These are phyloP conservation scores for Fusarium kyushuense DNA, from an alignment of 2,329 filamentous ascomycete genomes.

Conservation along the genomic window DNA sequence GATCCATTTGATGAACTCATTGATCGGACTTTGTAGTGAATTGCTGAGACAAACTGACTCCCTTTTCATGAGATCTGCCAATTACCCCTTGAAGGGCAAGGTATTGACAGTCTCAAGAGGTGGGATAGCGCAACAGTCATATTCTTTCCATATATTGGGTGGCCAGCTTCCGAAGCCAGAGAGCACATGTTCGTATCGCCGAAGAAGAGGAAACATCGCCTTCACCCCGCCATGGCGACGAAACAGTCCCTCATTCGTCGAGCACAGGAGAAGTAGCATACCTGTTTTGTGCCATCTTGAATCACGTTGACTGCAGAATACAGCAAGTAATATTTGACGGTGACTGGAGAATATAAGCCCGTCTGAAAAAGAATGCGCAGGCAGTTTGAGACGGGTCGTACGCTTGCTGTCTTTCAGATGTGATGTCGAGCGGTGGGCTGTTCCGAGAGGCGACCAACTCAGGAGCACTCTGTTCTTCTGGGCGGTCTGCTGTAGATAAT, in stretches of 20 bases:
- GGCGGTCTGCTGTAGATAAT: slow-evolving; percentile 29
- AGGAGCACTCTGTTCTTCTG: slow-evolving; percentile 34
- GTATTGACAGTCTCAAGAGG: neutral
- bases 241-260: slow-evolving; percentile 15
- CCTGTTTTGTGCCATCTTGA: slow-evolving; percentile 53
- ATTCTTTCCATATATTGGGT: neutral
- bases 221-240: slow-evolving; percentile 37
- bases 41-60: slow-evolving; percentile 13
- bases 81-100: neutral
- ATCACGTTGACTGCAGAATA: slow-evolving; percentile 27
- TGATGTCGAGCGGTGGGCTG: slow-evolving; percentile 31
- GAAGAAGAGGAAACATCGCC: neutral
- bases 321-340: slow-evolving; percentile 17
- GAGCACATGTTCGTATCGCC: slow-evolving; percentile 2
- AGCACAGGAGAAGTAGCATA: slow-evolving; percentile 33
- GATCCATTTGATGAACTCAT: slow-evolving; percentile 5
- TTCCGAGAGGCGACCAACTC: slow-evolving; percentile 29
- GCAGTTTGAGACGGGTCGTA: slow-evolving; percentile 14
- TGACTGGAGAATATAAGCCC: slow-evolving; percentile 20
- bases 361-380: slow-evolving; percentile 16
- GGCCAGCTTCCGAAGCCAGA: slow-evolving; percentile 1
- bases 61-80: neutral
- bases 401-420: slow-evolving; percentile 24
- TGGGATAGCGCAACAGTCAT: neutral
- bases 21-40: neutral